Percentiles rank a stretch among this genome's conserved stretches.
Evolutionary conservation across 2,329 filamentous ascomycete species (phyloP).

Genomic region (Stachybotrys elegans): DNA sequence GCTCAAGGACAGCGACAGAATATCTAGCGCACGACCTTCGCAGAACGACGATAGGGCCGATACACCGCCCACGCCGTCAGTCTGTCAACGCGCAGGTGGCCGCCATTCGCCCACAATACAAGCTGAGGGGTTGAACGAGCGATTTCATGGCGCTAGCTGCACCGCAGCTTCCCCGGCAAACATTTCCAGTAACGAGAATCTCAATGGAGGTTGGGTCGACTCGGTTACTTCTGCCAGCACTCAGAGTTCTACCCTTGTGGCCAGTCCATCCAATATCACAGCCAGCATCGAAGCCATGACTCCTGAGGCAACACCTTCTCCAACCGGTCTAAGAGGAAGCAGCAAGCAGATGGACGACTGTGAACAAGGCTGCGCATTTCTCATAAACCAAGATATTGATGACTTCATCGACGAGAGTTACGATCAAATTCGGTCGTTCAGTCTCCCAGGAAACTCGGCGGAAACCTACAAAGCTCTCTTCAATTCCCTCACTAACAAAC

Average conservation of each 20-base stretch:
- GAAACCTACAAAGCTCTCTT: conserved; percentile 1
- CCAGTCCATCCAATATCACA: not conserved
- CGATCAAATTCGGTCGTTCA: conserved; percentile 1
- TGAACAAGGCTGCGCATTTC: not conserved
- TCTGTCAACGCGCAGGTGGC: not conserved
- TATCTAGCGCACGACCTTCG: no score
- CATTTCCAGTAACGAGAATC: not conserved
- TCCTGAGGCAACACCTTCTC: not conserved
- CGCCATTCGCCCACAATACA: not conserved
- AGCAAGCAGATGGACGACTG: not conserved
- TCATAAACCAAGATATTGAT: not conserved
- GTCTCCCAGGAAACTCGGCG: not conserved
- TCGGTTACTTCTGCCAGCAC: not conserved
- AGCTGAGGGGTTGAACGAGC: not conserved
- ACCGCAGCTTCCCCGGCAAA: not conserved
- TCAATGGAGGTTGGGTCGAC: not conserved
- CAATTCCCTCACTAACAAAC: not conserved
- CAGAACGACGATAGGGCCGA: no score
- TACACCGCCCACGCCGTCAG: not conserved
- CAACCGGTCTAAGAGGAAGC: not conserved
- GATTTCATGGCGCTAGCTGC: not conserved
- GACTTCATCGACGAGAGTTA: conserved; percentile 1
- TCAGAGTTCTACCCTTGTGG: not conserved
- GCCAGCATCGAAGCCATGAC: not conserved
- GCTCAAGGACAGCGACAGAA: not conserved